Base-by-base conservation (phyloP, 2,329 filamentous ascomycete species). In the Fusarium sp. region DNA sequence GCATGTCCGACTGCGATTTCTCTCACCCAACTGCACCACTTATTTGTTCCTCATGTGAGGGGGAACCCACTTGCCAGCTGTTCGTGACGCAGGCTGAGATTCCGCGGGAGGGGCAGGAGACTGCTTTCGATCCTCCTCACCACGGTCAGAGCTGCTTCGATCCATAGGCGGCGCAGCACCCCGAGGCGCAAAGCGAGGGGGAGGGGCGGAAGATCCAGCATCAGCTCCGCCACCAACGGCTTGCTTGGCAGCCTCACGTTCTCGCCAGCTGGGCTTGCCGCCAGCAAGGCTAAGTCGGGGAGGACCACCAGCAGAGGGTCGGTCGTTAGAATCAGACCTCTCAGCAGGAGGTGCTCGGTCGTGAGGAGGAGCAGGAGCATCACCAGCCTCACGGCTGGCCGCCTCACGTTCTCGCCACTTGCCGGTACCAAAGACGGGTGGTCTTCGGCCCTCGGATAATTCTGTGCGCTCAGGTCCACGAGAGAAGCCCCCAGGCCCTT, bases 241-340 rank as follows among this genome's bases (percentile, higher is more conserved):
- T 35, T 81, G 77, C 73, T 74, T 85, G 63, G 84, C 81, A 50
- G 88, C 88, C 80, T 93, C 87, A 74, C 91, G 90, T 31, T 93
- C 91, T 78, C 92, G 89, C 92, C 92, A 94, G 74, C 86, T 88
- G 56, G 89, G 84, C 82, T 89, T 91, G 77, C 78, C 84, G 71
- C 71, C 71, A 63, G 86, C 81, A 55, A 93, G 86, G 54, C 84
- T 79, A 66, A 93, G 84, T 66, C 84, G 86, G 38, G 90, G 91
- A 46, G 89, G 89, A 39, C 84, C 86, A 61, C 81, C 74, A 72
- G 73, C 63, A 33, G 77, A 73, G 38, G 79, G 75, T 42, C 77
- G 76, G 67, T 88, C 84, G 57, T 82, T 78, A 26, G 86, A 84
- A 35, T 87, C 84, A 54, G 82, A 78, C 52, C 83, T 81, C 71